Evolutionary conservation across 1,284 basidiomycete species (phyloP).

Genomic region (Afroboletus lepidellus): DNA sequence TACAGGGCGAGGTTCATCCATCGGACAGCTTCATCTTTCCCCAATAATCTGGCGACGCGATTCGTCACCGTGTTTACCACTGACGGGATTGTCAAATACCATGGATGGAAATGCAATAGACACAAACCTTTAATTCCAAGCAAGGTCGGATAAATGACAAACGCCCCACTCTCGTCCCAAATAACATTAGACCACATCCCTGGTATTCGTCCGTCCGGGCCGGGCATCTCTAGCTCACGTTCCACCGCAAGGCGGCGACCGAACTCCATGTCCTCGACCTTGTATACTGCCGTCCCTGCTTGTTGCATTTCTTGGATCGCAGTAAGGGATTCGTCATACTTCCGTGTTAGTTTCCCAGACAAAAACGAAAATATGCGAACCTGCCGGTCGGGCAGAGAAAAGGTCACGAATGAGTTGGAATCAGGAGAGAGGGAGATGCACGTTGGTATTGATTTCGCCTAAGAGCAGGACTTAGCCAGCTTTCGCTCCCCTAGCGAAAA

Average conservation of each 20-base stretch:
- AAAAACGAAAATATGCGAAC: conserved; percentile 93
- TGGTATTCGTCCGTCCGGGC: conserved; percentile 65
- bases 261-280: conserved; percentile 99
- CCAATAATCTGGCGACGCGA: conserved; percentile 85
- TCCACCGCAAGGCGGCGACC: conserved; percentile 93
- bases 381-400: conserved; percentile 90
- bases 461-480: conserved; percentile 1
- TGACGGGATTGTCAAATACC: conserved; percentile 33
- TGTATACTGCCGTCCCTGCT: conserved; percentile 86
- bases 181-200: conserved; percentile 82
- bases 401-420: conserved; percentile 84
- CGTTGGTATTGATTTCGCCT: conserved; percentile 91
- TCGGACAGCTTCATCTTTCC: conserved; percentile 92
- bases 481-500: not conserved
- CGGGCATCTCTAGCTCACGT: conserved; percentile 82
- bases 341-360: conserved; percentile 85
- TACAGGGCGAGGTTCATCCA: conserved; percentile 90
- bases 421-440: conserved; percentile 90
- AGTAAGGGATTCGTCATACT: conserved; percentile 91
- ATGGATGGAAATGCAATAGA: not conserved
- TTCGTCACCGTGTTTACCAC: conserved; percentile 95
- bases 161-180: conserved; percentile 97
- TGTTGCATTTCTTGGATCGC: conserved; percentile 98
- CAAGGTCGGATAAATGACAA: conserved; percentile 90
- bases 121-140: conserved; percentile 88